Evolutionary conservation across 257 asterid genomes (phyloP), one percentile per base, ranked within the genome.

Genomic region (Gentiana dahurica): DNA sequence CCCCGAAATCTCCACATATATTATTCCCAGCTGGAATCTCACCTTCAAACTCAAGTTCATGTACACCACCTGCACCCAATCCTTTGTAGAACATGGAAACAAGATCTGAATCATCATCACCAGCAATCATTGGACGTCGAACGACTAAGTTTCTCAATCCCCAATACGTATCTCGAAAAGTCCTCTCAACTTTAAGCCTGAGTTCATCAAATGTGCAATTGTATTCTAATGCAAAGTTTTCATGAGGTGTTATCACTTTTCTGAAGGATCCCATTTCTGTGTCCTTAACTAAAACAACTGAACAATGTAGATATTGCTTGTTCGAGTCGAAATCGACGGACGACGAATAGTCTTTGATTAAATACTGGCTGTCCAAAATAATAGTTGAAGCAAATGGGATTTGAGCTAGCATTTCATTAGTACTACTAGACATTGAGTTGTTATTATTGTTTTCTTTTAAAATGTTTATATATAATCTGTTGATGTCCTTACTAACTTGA

Each of bases 401-500:
- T 10, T 77, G 64, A 32, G 74, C 69, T 7, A 76, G 15, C 0
- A 60, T 67, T 6, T 73, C 80, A 41, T 41, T 41, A 5, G 46
- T 41, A 3, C 36, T 51, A 4, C 55, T 65, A 1, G 60, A 43
- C 12, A 38, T 41, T 15, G 57, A 51, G 34, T 65, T 69, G 10
- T 77, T 76, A 34, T 81, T 77, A 32, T 65, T 69, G 10, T 77
- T 76, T 34, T 81, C 78, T 47, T 54, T 63, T 5, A 83, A 57
- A 15, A 85, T 62, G 60, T 68, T 57, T 49, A 62, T 77, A 77
- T 92, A 80, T 67, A 83, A 48, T 65, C 46, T 68, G 12, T 68
- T 36, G 51, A 88, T 64, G 77, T 92, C 99, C 71, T 74, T 88
- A 74, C 66, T 73, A n/a, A 92, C 81, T 58, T 92, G 99, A 55